phyloP scores from a whole-genome alignment of 805 yeast genomes.

The Suhomyces canberraensis region DNA sequence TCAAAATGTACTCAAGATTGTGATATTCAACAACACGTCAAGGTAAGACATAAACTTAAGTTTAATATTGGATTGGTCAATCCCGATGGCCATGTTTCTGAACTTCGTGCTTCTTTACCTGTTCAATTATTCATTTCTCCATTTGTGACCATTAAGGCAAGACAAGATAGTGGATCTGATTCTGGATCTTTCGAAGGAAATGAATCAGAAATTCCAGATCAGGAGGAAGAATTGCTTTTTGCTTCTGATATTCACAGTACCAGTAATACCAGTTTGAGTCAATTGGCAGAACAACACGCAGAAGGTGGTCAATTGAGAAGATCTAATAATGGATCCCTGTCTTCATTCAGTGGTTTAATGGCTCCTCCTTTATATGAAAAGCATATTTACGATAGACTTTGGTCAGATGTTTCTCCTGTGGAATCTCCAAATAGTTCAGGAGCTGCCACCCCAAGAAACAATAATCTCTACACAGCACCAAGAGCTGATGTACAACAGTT shows the following conservation, averaged over 20 bases:
- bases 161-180: constrained; percentile 24
- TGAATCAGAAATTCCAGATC: neutral
- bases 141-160: constrained; percentile 67
- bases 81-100: constrained; percentile 91
- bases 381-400: constrained; percentile 77
- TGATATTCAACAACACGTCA: constrained; percentile 61
- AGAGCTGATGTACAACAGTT: constrained; percentile 18
- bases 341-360: constrained; percentile 43
- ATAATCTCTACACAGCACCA: neutral
- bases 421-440: constrained; percentile 48
- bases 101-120: constrained; percentile 87
- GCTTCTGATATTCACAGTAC: constrained; percentile 17
- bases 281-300: constrained; percentile 13
- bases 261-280: constrained; percentile 23
- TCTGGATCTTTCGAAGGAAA: constrained; percentile 1
- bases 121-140: constrained; percentile 74
- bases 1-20: constrained; percentile 85
- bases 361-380: constrained; percentile 87
- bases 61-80: constrained; percentile 76
- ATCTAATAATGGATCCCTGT: constrained; percentile 27
- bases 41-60: constrained; percentile 85
- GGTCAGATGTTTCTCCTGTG: constrained; percentile 59
- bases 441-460: constrained; percentile 31
- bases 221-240: constrained; percentile 32
- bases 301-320: constrained; percentile 5